A percentile compares a stretch with the other conserved stretches of the same genome.
Conservation (phyloP, 768 basidiomycete species). For the Lentinula raphanica region DNA sequence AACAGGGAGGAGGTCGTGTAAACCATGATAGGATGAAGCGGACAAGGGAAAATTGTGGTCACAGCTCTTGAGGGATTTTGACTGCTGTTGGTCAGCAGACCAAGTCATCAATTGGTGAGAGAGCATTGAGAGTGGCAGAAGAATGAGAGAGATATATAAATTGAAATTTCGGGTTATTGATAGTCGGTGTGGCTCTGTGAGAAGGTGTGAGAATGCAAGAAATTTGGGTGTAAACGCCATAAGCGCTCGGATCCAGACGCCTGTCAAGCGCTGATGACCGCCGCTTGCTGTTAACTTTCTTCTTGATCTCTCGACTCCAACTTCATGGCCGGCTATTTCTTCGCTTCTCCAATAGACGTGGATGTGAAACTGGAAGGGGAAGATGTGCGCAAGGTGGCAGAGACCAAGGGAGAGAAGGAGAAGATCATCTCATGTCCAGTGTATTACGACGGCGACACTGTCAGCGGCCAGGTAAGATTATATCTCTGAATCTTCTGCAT, state of each 20-base stretch:
- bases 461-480: slow-evolving; percentile 79
- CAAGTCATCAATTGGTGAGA: neutral
- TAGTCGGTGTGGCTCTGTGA: no score
- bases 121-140: neutral
- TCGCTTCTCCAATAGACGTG: slow-evolving; percentile 84
- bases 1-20: slow-evolving; percentile 57
- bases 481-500: neutral
- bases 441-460: slow-evolving; percentile 94
- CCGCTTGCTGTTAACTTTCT: neutral
- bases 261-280: neutral
- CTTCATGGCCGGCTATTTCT: slow-evolving; percentile 85
- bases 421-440: slow-evolving; percentile 81
- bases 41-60: neutral
- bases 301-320: neutral
- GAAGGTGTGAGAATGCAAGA: no score
- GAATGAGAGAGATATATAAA: no score
- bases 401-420: slow-evolving; percentile 87
- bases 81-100: neutral
- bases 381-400: slow-evolving; percentile 82
- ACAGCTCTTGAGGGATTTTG: neutral
- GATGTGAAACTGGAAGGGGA: slow-evolving; percentile 87
- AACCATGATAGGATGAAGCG: neutral
- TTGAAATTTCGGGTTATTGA: no score
- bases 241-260: no score
- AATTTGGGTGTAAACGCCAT: no score